phyloP scores from a whole-genome alignment of 768 basidiomycete species.

The Boletus patriciae region DNA sequence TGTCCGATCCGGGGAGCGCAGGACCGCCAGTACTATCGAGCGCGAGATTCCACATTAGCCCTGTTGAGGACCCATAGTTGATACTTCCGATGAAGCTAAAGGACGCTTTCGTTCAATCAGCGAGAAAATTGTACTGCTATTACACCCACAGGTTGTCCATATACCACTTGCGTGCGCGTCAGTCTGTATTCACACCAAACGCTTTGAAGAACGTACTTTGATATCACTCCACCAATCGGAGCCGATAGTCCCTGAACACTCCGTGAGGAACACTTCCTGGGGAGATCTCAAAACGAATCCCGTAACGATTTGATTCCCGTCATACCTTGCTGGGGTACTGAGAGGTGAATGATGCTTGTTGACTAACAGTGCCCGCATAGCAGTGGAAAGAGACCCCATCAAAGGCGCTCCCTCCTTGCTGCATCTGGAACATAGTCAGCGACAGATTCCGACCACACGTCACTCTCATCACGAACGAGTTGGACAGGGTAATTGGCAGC shows the following conservation, averaged over 20 bases:
- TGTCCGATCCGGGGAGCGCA: constrained; percentile 59
- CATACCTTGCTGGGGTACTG: constrained; percentile 53
- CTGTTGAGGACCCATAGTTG: constrained; percentile 38
- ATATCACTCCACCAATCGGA: constrained; percentile 81
- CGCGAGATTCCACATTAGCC: constrained; percentile 76
- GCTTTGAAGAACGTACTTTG: constrained; percentile 46
- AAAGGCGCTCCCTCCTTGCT: constrained; percentile 54
- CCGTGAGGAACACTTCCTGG: constrained; percentile 48
- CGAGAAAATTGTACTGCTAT: constrained; percentile 17
- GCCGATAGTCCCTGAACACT: constrained; percentile 65
- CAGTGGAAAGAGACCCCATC: constrained; percentile 74
- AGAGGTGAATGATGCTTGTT: constrained; percentile 57
- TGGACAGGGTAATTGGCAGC: constrained; percentile 62
- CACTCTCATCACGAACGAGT: constrained; percentile 37
- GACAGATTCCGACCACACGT: background rate
- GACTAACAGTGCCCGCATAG: constrained; percentile 53
- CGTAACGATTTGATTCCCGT: background rate
- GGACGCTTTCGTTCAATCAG: constrained; percentile 18
- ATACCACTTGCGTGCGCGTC: constrained; percentile 51
- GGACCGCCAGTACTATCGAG: constrained; percentile 64
- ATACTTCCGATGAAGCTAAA: constrained; percentile 41
- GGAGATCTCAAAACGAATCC: background rate
- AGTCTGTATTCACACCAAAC: background rate
- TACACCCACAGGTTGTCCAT: constrained; percentile 59
- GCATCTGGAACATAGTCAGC: constrained; percentile 42